Conservation (phyloP, 345 rosid genomes). For the Camelina sativa region DNA sequence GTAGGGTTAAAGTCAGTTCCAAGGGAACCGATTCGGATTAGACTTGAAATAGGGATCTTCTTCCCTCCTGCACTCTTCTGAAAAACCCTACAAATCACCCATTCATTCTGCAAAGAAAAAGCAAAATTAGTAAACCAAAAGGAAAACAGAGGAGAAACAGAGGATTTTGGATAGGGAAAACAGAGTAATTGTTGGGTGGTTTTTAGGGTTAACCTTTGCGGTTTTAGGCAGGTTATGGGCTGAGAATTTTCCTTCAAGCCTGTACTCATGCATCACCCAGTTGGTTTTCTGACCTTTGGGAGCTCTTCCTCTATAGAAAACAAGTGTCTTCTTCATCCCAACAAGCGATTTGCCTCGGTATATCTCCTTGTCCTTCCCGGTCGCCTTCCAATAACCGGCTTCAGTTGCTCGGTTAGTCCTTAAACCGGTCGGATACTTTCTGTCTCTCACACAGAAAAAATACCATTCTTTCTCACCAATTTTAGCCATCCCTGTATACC, state of each 20-base stretch:
- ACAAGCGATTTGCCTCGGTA: slow-evolving; percentile 71
- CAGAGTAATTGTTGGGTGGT: slow-evolving; percentile 16
- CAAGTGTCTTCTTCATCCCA: slow-evolving; percentile 96
- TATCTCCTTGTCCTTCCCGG: slow-evolving; percentile 92
- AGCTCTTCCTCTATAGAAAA: slow-evolving; percentile 90
- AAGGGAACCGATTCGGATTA: slow-evolving; percentile 50
- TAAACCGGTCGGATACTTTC: slow-evolving; percentile 88
- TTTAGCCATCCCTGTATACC: slow-evolving; percentile 81
- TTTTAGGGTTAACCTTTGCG: slow-evolving; percentile 60
- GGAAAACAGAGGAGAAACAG: slow-evolving; percentile 20
- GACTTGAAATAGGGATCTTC: slow-evolving; percentile 68
- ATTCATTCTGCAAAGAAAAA: slow-evolving; percentile 68
- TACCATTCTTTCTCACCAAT: slow-evolving; percentile 99
- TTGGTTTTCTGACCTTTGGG: slow-evolving; percentile 86
- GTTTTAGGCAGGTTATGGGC: slow-evolving; percentile 74
- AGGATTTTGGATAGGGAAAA: not conserved
- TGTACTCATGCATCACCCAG: slow-evolving; percentile 94
- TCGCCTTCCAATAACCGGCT: slow-evolving; percentile 96
- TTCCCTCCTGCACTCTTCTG: slow-evolving; percentile 77
- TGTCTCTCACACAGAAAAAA: slow-evolving; percentile 87
- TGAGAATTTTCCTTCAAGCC: slow-evolving; percentile 78
- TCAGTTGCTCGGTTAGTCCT: slow-evolving; percentile 92
- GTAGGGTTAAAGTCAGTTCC: slow-evolving; percentile 56
- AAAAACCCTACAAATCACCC: slow-evolving; percentile 93
- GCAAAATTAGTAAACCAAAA: not conserved